Evolutionary conservation across 192 early-diverging fungal genomes (phyloP).

Genomic region (Rhizophlyctis rosea): DNA sequence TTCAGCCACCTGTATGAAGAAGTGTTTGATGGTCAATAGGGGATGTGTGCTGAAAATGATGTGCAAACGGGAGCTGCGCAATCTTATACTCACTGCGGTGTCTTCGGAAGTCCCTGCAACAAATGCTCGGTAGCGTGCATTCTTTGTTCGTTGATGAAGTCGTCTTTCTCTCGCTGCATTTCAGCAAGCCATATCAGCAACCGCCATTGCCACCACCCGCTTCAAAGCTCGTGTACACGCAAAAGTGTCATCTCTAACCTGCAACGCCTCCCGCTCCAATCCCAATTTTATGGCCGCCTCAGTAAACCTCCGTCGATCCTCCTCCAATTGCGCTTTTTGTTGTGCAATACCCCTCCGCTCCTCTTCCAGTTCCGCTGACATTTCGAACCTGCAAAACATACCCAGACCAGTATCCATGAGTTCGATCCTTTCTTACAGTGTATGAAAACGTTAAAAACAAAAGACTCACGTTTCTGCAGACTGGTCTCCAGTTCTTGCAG

Average conservation of each 20-base stretch:
- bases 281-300: constrained; percentile 70
- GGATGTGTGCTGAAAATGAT: not conserved
- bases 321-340: constrained; percentile 53
- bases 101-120: constrained; percentile 14
- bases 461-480: no score
- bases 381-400: constrained; percentile 6
- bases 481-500: not conserved
- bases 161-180: constrained; percentile 7
- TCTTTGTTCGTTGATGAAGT: not conserved
- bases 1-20: constrained; percentile 11
- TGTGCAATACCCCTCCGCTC: constrained; percentile 32
- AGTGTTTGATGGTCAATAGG: not conserved
- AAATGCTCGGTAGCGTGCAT: constrained; percentile 7
- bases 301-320: constrained; percentile 64
- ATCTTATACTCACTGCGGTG: constrained; percentile 1
- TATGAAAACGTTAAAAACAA: no score
- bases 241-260: constrained; percentile 15
- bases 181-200: not conserved
- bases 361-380: constrained; percentile 22
- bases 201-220: not conserved
- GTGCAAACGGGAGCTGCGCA: not conserved
- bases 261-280: constrained; percentile 53
- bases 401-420: not conserved
- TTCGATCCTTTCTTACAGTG: no score
- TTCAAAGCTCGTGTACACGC: not conserved